Evolutionary conservation across 2,329 filamentous ascomycete species (phyloP).

Genomic region (Diplodia corticola): DNA sequence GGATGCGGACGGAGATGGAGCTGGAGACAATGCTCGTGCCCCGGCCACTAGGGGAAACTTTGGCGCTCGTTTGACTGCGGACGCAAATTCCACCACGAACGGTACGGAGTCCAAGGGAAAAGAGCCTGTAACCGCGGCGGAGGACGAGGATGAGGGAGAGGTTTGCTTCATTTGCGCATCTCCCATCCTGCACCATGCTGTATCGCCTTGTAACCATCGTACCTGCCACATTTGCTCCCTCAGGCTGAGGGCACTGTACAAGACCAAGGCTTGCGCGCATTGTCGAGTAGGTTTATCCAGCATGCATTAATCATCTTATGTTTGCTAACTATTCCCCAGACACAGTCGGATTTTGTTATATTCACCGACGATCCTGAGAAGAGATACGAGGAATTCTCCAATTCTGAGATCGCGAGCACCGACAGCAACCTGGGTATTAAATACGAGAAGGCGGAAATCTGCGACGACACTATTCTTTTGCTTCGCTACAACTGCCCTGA

Average conservation of each 20-base stretch:
- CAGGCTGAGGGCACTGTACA: constrained; percentile 89
- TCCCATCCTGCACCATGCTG: constrained; percentile 78
- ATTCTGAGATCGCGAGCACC: constrained; percentile 70
- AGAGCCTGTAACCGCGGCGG: background rate
- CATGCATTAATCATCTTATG: background rate
- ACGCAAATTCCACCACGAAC: background rate
- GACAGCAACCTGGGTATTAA: constrained; percentile 89
- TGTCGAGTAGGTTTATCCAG: constrained; percentile 67
- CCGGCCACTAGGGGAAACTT: constrained; percentile 5
- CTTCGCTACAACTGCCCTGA: constrained; percentile 96
- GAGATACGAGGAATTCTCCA: constrained; percentile 78
- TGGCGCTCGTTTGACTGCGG: constrained; percentile 6
- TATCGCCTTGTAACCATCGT: constrained; percentile 92
- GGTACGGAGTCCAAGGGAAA: constrained; percentile 1
- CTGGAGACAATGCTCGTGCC: background rate
- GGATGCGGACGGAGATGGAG: background rate
- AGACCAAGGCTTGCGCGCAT: constrained; percentile 94
- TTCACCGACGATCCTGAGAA: constrained; percentile 86
- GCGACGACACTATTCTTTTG: constrained; percentile 84
- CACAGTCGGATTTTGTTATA: constrained; percentile 76
- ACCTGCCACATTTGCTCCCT: constrained; percentile 96
- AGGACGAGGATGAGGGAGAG: constrained; percentile 62
- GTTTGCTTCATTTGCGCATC: constrained; percentile 98
- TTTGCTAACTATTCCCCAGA: constrained; percentile 42
- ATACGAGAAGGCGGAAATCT: constrained; percentile 85